Evolutionary conservation across 2,329 filamentous ascomycete species (phyloP).

Genomic region (Stagonosporopsis rhizophila): DNA sequence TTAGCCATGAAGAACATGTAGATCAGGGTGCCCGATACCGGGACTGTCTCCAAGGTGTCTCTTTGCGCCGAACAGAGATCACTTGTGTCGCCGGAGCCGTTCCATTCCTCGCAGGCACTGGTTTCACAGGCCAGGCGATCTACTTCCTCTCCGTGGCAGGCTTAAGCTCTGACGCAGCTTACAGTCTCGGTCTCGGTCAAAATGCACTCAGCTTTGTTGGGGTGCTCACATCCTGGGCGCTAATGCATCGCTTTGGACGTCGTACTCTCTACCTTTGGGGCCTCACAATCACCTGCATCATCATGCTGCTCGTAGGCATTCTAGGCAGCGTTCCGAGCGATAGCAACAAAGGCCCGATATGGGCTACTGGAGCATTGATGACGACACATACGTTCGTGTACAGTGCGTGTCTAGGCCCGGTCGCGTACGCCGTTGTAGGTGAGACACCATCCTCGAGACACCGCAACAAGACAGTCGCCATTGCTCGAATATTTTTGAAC

Average conservation of each 20-base stretch:
- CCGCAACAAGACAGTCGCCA: constrained; percentile 83
- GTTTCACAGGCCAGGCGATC: constrained; percentile 41
- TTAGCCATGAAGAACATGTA: constrained; percentile 74
- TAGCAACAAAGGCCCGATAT: constrained; percentile 47
- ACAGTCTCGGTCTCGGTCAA: constrained; percentile 57
- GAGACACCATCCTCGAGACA: constrained; percentile 81
- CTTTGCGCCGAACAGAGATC: constrained; percentile 79
- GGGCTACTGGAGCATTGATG: constrained; percentile 27
- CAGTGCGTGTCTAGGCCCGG: constrained; percentile 82
- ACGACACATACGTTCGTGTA: constrained; percentile 67
- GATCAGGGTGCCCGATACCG: constrained; percentile 69
- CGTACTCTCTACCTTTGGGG: constrained; percentile 77
- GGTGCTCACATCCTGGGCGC: constrained; percentile 76
- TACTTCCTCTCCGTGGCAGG: constrained; percentile 56
- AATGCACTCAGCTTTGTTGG: constrained; percentile 63
- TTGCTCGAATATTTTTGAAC: constrained; percentile 71
- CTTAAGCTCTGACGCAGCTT: constrained; percentile 47
- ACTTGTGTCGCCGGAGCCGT: constrained; percentile 59
- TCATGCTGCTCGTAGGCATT: constrained; percentile 61
- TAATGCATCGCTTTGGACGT: constrained; percentile 79
- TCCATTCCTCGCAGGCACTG: constrained; percentile 42
- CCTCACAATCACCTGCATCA: constrained; percentile 64
- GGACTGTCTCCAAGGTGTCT: constrained; percentile 80
- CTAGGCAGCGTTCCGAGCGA: constrained; percentile 4
- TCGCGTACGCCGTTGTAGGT: constrained; percentile 83